These are phyloP conservation scores for Scleromitrula shiraiana DNA, from an alignment of 2,329 filamentous ascomycete genomes.

Conservation along the genomic window DNA sequence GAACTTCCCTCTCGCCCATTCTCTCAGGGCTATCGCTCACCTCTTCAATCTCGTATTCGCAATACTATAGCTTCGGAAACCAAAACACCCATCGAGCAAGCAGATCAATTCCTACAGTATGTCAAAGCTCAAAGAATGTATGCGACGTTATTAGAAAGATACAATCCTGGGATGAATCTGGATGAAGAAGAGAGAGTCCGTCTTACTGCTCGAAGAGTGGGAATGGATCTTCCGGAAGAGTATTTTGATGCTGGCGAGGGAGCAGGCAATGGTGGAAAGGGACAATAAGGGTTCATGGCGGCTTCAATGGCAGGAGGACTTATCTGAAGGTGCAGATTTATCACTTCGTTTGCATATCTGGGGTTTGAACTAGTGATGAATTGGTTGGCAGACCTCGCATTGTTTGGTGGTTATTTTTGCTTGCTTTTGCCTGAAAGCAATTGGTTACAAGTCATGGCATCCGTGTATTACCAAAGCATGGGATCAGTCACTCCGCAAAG, in stretches of 20 bases:
- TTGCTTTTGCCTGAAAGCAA: no score
- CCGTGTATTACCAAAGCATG: no score
- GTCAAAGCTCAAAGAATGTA: conserved; percentile 81
- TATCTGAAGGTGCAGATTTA: no score
- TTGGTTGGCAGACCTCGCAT: no score
- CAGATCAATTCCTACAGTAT: conserved; percentile 75
- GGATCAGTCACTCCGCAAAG: no score
- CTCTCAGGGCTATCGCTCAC: conserved; percentile 46
- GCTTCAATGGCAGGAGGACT: not conserved
- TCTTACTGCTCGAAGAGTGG: conserved; percentile 77
- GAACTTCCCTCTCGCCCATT: conserved; percentile 70
- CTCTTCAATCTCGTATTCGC: conserved; percentile 63
- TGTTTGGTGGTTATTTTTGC: no score
- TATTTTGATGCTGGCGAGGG: conserved; percentile 24
- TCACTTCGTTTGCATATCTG: no score
- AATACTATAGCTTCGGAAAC: conserved; percentile 43
- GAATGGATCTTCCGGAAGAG: conserved; percentile 77
- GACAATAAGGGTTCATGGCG: conserved; percentile 1
- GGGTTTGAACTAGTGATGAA: no score
- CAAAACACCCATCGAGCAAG: conserved; percentile 38
- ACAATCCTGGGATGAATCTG: conserved; percentile 90
- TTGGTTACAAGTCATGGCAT: no score
- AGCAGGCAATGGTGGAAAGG: conserved; percentile 2
- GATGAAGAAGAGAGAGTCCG: conserved; percentile 76
- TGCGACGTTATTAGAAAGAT: conserved; percentile 72